Evolutionary conservation across 257 asterid species (phyloP).

Genomic region (Cinchona pubescens): DNA sequence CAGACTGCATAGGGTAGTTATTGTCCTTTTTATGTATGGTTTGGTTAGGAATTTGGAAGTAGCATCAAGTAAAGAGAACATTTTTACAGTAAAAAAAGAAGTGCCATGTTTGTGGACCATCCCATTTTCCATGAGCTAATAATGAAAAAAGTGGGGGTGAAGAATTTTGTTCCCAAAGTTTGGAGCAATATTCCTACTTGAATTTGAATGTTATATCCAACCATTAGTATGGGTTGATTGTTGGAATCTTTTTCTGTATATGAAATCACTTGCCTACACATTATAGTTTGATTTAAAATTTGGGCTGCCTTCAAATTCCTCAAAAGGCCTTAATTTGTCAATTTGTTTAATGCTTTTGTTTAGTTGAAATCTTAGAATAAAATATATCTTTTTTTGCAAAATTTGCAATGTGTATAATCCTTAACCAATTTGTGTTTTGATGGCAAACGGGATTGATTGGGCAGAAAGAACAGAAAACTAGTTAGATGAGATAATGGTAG

Average conservation of each 20-base stretch:
- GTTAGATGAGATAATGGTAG: background rate
- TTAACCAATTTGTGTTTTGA: background rate
- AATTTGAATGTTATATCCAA: slow-evolving; percentile 11
- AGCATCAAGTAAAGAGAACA: slow-evolving; percentile 18
- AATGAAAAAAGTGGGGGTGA: slow-evolving; percentile 1
- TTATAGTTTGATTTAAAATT: background rate
- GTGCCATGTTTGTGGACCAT: slow-evolving; percentile 21
- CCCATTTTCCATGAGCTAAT: slow-evolving; percentile 12
- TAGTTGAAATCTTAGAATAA: background rate
- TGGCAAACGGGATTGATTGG: background rate
- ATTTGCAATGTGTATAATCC: background rate
- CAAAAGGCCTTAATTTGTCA: background rate
- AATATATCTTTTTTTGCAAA: background rate
- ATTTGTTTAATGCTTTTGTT: no score
- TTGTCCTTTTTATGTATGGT: slow-evolving; percentile 14
- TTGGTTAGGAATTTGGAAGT: slow-evolving; percentile 29
- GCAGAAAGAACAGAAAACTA: background rate
- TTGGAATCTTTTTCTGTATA: slow-evolving; percentile 4
- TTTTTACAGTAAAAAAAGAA: slow-evolving; percentile 19
- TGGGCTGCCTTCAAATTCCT: background rate
- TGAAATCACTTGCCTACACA: background rate
- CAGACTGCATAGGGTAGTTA: slow-evolving; percentile 3
- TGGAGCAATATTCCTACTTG: slow-evolving; percentile 13
- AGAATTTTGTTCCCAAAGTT: slow-evolving; percentile 17
- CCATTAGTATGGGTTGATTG: slow-evolving; percentile 1